These are phyloP conservation scores for Hyparrhenia diplandra DNA, from an alignment of 176 grass and related monocot species.

Conservation along the genomic window DNA sequence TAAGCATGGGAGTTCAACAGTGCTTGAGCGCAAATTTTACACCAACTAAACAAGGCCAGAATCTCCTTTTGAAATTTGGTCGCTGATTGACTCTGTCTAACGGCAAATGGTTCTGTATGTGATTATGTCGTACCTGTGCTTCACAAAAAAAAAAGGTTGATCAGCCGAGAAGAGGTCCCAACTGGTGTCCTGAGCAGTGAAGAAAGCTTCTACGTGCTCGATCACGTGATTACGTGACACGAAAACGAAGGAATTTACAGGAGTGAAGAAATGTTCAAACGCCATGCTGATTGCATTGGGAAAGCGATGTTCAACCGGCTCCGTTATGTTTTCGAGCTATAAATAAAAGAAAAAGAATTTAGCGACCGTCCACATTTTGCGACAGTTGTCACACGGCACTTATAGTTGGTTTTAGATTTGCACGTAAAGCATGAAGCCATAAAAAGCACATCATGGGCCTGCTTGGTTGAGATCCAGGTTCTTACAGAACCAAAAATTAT, in stretches of 20 bases:
- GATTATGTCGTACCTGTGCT: not conserved
- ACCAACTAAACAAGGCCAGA: too few relatives aligned
- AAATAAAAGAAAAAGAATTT: too few relatives aligned
- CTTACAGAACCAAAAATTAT: too few relatives aligned
- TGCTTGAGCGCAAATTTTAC: too few relatives aligned
- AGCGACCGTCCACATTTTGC: too few relatives aligned
- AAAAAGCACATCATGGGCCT: too few relatives aligned
- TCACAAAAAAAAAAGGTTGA: not conserved
- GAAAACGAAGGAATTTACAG: not conserved
- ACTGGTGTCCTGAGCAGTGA: not conserved
- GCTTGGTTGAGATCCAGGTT: too few relatives aligned
- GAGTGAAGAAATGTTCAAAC: slow-evolving; percentile 22
- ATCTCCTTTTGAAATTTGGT: not conserved
- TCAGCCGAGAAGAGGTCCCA: slow-evolving; percentile 7
- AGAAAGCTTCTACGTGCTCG: slow-evolving; percentile 25
- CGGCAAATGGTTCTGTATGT: not conserved
- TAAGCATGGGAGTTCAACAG: too few relatives aligned
- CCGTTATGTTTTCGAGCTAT: not conserved
- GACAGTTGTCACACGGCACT: too few relatives aligned
- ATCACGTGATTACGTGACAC: not conserved
- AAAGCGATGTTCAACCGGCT: not conserved
- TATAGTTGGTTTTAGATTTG: too few relatives aligned
- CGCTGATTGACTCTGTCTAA: not conserved
- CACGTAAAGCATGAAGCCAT: not conserved
- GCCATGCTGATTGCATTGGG: not conserved